These are phyloP conservation scores for Coemansia sp. DNA, from an alignment of 192 early-diverging fungal genomes.

Conservation along the genomic window DNA sequence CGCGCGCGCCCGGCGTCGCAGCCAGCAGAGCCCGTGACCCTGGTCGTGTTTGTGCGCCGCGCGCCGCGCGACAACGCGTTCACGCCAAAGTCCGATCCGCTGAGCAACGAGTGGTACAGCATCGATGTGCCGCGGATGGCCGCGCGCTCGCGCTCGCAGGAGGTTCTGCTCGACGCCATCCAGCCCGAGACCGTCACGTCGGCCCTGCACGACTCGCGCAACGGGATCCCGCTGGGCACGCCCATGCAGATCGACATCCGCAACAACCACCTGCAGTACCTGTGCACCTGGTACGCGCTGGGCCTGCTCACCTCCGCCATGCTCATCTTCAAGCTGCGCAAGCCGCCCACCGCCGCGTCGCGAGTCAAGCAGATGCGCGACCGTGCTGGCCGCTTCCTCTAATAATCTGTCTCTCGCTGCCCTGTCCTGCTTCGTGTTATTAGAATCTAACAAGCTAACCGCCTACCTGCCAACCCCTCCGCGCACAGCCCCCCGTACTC, in stretches of 20 bases:
- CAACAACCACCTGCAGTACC: constrained; percentile 84
- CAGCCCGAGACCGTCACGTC: constrained; percentile 49
- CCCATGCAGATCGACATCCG: constrained; percentile 69
- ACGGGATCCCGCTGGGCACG: constrained; percentile 69
- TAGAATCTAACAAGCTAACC: background rate
- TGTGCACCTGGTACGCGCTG: constrained; percentile 83
- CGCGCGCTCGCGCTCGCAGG: constrained; percentile 56
- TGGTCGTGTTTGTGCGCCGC: constrained; percentile 65
- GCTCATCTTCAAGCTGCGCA: constrained; percentile 60
- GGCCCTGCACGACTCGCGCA: constrained; percentile 27
- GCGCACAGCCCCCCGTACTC: too few species aligned
- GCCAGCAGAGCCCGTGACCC: constrained; percentile 51
- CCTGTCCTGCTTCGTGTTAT: background rate
- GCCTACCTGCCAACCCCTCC: too few species aligned
- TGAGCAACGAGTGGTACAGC: constrained; percentile 78
- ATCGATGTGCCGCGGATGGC: constrained; percentile 77
- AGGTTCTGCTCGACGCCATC: constrained; percentile 74
- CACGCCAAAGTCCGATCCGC: constrained; percentile 58
- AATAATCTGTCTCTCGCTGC: background rate
- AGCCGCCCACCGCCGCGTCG: constrained; percentile 43
- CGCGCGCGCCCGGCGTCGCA: constrained; percentile 53
- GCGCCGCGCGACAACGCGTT: constrained; percentile 56
- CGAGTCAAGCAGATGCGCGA: constrained; percentile 38
- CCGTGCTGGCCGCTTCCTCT: constrained; percentile 27
- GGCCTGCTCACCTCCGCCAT: constrained; percentile 65